These are phyloP conservation scores for Kalanchoe fedtschenkoi DNA, from an alignment of 164 flowering plant genomes.

Conservation along the genomic window DNA sequence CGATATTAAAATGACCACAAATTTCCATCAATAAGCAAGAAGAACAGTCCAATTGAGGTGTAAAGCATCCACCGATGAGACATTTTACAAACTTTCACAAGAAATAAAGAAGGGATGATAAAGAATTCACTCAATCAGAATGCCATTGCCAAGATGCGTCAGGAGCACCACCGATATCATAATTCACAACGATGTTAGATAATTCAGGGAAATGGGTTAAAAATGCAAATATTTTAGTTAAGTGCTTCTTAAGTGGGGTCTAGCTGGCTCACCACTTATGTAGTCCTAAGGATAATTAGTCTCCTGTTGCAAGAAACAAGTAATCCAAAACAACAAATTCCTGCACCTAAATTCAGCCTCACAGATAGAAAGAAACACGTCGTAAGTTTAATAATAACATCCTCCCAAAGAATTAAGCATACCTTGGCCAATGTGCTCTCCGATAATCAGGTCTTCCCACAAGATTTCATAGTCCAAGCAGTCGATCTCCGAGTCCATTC, in stretches of 20 bases:
- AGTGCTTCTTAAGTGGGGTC: background rate
- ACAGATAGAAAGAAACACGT: background rate
- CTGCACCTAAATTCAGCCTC: background rate
- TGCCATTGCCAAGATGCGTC: background rate
- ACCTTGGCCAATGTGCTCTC: slow-evolving; percentile 98
- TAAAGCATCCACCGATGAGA: background rate
- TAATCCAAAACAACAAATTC: background rate
- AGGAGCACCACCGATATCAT: background rate
- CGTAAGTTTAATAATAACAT: background rate
- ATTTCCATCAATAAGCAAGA: background rate
- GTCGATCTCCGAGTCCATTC: slow-evolving; percentile 62
- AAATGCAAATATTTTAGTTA: background rate
- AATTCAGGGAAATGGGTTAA: background rate
- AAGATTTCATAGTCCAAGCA: slow-evolving; percentile 78
- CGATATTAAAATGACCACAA: background rate
- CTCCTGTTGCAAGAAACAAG: background rate
- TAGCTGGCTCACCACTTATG: background rate
- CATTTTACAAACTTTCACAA: background rate
- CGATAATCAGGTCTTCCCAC: slow-evolving; percentile 93
- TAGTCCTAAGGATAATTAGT: background rate
- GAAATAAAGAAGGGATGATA: background rate
- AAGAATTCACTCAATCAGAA: background rate
- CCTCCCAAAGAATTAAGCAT: background rate
- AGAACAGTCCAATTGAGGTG: background rate
- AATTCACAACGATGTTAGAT: background rate